A percentile compares a stretch with the other conserved stretches of the same genome.
Conservation (phyloP, 257 asterid genomes). For the Petunia axillaris region DNA sequence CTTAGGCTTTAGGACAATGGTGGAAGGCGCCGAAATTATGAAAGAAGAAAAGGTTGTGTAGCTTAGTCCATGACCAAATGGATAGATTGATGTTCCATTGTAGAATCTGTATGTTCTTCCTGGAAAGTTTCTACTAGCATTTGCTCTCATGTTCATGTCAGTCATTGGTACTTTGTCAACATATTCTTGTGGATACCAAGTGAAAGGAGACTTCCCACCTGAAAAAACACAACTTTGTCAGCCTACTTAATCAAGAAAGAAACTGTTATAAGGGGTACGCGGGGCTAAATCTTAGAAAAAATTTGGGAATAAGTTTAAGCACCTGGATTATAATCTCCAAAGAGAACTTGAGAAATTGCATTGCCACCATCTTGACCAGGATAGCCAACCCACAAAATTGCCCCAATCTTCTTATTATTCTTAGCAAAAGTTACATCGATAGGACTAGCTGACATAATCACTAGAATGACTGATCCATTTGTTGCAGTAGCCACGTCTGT, state of each 20-base stretch:
- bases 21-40: constrained; percentile 34
- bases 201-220: constrained; percentile 44
- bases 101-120: constrained; percentile 41
- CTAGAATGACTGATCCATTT: constrained; percentile 32
- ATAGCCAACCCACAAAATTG: constrained; percentile 42
- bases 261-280: background rate
- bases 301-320: background rate
- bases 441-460: constrained; percentile 37
- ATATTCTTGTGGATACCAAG: constrained; percentile 50
- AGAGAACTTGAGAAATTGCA: constrained; percentile 38
- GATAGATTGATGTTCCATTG: constrained; percentile 28
- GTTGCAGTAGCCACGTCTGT: constrained; percentile 30
- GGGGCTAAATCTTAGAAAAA: background rate
- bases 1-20: constrained; percentile 17
- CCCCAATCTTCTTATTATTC: constrained; percentile 21
- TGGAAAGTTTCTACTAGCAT: constrained; percentile 32
- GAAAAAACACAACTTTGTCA: background rate
- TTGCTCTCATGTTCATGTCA: constrained; percentile 45
- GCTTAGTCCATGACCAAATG: constrained; percentile 41
- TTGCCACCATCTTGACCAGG: constrained; percentile 43
- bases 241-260: background rate
- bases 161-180: constrained; percentile 38
- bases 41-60: constrained; percentile 35
- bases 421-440: constrained; percentile 35
- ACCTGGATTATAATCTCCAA: constrained; percentile 43